These are phyloP conservation scores for Hirschfeldia incana DNA, from an alignment of 345 rosid genomes.

Conservation along the genomic window DNA sequence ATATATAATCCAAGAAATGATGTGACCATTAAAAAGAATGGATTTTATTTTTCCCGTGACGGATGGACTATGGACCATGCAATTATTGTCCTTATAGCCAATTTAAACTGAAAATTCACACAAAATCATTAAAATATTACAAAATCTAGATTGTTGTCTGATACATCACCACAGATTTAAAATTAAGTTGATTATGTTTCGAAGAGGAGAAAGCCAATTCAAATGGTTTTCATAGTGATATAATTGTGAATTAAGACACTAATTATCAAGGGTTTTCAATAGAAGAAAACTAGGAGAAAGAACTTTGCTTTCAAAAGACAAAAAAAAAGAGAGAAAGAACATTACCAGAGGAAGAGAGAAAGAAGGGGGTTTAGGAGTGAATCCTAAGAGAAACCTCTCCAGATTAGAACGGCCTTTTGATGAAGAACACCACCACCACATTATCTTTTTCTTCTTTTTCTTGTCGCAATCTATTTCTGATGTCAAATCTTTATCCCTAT, in stretches of 20 bases:
- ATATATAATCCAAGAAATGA: slow-evolving; percentile 29
- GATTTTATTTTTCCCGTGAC: neutral
- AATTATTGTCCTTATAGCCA: slow-evolving; percentile 31
- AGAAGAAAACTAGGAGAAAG: neutral
- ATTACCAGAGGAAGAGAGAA: slow-evolving; percentile 34
- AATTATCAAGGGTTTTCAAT: slow-evolving; percentile 2
- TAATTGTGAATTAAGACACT: neutral
- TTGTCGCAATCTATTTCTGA: neutral
- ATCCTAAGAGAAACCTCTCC: slow-evolving; percentile 37
- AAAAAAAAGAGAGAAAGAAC: neutral
- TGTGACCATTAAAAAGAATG: slow-evolving; percentile 26
- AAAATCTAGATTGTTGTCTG: slow-evolving; percentile 26
- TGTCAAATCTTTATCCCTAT: slow-evolving; percentile 12
- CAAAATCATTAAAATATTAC: slow-evolving; percentile 12
- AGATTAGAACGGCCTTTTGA: slow-evolving; percentile 39
- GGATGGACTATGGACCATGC: slow-evolving; percentile 33
- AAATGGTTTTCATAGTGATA: neutral
- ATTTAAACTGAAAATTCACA: slow-evolving; percentile 14
- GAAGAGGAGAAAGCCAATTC: neutral
- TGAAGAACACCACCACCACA: slow-evolving; percentile 43
- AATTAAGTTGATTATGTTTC: slow-evolving; percentile 13
- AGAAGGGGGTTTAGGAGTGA: slow-evolving; percentile 39
- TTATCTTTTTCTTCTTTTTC: slow-evolving; percentile 5
- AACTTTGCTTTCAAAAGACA: neutral
- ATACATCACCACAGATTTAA: slow-evolving; percentile 3